These are phyloP conservation scores for Schizophyllum commune DNA, from an alignment of 1,284 basidiomycete genomes.

Conservation along the genomic window DNA sequence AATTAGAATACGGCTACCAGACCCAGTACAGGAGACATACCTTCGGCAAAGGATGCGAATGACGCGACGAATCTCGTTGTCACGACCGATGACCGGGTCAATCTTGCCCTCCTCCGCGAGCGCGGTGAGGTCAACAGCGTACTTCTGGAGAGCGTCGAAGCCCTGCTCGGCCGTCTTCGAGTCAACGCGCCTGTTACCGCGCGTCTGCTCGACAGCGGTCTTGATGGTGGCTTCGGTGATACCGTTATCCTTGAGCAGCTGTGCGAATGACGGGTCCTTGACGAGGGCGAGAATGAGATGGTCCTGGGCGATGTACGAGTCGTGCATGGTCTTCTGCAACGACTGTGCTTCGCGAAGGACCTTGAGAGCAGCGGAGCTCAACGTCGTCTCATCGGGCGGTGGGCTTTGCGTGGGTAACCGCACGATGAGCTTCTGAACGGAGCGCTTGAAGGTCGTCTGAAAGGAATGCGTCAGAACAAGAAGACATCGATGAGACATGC, in stretches of 20 bases:
- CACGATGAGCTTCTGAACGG: constrained; percentile 62
- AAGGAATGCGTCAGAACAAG: constrained; percentile 33
- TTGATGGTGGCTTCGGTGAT: constrained; percentile 70
- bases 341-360: constrained; percentile 76
- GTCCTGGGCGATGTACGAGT: constrained; percentile 91
- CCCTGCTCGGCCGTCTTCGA: constrained; percentile 78
- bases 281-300: constrained; percentile 73
- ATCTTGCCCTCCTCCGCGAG: constrained; percentile 88
- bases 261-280: constrained; percentile 60
- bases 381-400: constrained; percentile 70
- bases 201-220: constrained; percentile 72
- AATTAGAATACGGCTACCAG: constrained; percentile 14
- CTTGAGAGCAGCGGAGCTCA: constrained; percentile 57
- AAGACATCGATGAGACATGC: constrained; percentile 14
- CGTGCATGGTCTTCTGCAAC: constrained; percentile 84
- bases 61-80: constrained; percentile 77
- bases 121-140: constrained; percentile 81
- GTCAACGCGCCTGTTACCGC: constrained; percentile 79
- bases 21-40: constrained; percentile 17
- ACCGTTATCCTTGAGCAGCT: constrained; percentile 67
- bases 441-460: constrained; percentile 52
- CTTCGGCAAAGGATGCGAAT: constrained; percentile 43
- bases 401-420: constrained; percentile 81
- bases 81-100: constrained; percentile 89
- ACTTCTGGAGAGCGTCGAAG: constrained; percentile 81